These are phyloP conservation scores for Barnettozyma sucrosica DNA, from an alignment of 805 yeast species.

Conservation along the genomic window DNA sequence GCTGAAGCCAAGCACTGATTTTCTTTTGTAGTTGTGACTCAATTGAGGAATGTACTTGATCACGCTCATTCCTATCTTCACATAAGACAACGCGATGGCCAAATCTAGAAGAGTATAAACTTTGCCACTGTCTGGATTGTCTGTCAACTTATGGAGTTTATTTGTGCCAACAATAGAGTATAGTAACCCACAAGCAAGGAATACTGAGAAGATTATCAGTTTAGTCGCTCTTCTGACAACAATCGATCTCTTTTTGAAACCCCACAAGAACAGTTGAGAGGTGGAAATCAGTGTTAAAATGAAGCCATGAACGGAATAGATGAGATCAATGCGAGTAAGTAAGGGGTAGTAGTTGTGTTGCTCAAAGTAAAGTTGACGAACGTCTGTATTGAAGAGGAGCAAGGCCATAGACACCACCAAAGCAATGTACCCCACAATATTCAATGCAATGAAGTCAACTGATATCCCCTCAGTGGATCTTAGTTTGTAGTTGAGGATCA, in stretches of 20 bases:
- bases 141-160: slow-evolving; percentile 4
- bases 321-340: slow-evolving; percentile 38
- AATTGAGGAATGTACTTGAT: slow-evolving; percentile 75
- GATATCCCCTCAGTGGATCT: slow-evolving; percentile 45
- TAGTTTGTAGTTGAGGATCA: slow-evolving; percentile 34
- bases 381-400: slow-evolving; percentile 34
- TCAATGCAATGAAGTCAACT: slow-evolving; percentile 40
- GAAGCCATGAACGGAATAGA: slow-evolving; percentile 44
- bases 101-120: slow-evolving; percentile 27
- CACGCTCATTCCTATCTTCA: slow-evolving; percentile 44
- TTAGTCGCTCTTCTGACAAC: slow-evolving; percentile 18
- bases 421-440: slow-evolving; percentile 42
- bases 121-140: neutral
- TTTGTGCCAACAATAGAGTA: slow-evolving; percentile 14
- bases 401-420: slow-evolving; percentile 37
- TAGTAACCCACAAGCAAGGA: slow-evolving; percentile 1
- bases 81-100: slow-evolving; percentile 32
- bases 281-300: slow-evolving; percentile 34
- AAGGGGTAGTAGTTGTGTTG: slow-evolving; percentile 34
- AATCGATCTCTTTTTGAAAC: slow-evolving; percentile 20
- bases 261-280: slow-evolving; percentile 33
- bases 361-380: slow-evolving; percentile 27
- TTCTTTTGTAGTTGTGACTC: slow-evolving; percentile 66
- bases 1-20: slow-evolving; percentile 82
- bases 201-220: slow-evolving; percentile 13